Conservation (phyloP, 139 green algal species). For the Chlorella vulgaris region DNA sequence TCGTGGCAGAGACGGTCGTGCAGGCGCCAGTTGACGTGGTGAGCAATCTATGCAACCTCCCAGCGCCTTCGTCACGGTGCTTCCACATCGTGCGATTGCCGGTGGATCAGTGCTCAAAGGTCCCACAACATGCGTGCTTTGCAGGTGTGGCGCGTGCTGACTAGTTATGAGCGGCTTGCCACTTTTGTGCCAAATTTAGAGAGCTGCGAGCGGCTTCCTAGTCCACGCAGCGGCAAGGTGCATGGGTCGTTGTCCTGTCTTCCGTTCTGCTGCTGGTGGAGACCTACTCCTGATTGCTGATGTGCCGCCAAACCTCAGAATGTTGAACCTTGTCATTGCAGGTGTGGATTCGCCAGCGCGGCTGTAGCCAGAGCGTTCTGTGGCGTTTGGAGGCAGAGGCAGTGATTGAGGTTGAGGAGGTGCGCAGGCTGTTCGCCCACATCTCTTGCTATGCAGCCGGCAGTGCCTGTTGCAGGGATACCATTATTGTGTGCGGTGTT, state of each 20-base stretch:
- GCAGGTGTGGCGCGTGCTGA: slow-evolving; percentile 71
- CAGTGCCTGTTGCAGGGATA: no score
- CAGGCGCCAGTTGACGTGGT: slow-evolving; percentile 49
- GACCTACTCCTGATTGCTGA: background rate
- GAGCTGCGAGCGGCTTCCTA: slow-evolving; percentile 47
- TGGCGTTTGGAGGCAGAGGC: slow-evolving; percentile 62
- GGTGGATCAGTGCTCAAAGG: background rate
- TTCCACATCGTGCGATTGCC: background rate
- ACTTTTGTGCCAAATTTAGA: slow-evolving; percentile 68
- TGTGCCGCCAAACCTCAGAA: background rate
- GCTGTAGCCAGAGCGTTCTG: slow-evolving; percentile 51
- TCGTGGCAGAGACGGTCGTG: slow-evolving; percentile 55
- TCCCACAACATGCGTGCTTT: background rate
- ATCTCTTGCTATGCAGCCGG: no score
- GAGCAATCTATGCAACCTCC: background rate
- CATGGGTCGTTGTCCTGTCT: background rate
- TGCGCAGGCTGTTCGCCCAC: no score
- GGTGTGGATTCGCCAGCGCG: slow-evolving; percentile 45
- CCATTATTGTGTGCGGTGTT: background rate
- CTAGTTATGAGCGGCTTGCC: slow-evolving; percentile 56
- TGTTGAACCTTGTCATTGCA: background rate
- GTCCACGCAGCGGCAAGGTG: slow-evolving; percentile 16
- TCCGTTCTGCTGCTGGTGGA: background rate
- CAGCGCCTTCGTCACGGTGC: background rate
- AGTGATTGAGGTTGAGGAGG: slow-evolving; percentile 57